These are phyloP conservation scores for Scleromitrula shiraiana DNA, from an alignment of 2,329 filamentous ascomycete genomes.

Conservation along the genomic window DNA sequence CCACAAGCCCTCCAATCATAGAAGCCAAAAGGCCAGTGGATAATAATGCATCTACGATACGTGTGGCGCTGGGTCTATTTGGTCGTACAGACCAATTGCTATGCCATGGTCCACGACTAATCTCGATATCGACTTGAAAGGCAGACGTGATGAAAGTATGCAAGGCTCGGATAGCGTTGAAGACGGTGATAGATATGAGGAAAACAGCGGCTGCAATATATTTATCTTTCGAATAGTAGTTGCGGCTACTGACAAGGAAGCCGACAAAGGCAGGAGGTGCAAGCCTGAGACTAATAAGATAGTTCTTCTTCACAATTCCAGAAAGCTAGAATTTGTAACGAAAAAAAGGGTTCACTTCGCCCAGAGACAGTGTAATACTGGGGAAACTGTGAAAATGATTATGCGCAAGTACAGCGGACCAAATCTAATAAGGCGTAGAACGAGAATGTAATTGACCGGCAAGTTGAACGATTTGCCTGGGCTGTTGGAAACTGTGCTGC, in stretches of 20 bases:
- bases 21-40: neutral
- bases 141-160: neutral
- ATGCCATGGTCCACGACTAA: neutral
- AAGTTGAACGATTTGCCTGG: neutral
- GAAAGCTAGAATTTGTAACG: slow-evolving; percentile 47
- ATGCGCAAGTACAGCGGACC: slow-evolving; percentile 70
- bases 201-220: neutral
- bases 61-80: neutral
- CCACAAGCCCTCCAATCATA: neutral
- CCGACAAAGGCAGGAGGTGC: neutral
- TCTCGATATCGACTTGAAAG: neutral
- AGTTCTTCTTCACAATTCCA: slow-evolving; percentile 49
- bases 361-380: slow-evolving; percentile 68
- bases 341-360: slow-evolving; percentile 61
- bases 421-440: neutral
- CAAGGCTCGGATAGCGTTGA: neutral
- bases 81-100: neutral
- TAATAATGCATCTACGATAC: neutral
- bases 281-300: too few species aligned
- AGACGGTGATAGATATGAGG: neutral
- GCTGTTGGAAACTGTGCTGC: neutral
- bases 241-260: neutral
- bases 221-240: neutral
- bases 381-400: slow-evolving; percentile 59
- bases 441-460: neutral